Evolutionary conservation across 306 rosid genomes (phyloP), one percentile per base, ranked within the genome.

Genomic region (Cucumis cinereus): DNA sequence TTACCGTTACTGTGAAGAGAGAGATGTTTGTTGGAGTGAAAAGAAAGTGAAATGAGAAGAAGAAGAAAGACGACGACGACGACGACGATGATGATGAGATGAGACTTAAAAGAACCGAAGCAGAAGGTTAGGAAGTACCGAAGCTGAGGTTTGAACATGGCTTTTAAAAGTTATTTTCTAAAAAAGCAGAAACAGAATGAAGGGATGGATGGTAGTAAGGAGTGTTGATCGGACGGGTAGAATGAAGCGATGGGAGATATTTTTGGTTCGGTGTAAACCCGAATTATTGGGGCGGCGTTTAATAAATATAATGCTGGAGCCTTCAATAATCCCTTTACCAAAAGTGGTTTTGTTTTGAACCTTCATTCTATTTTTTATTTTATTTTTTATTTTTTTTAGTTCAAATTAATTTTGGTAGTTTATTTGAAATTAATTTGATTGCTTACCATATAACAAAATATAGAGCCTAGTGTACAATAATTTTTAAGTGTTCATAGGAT

Each of bases 61-160:
- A 35, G 24, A 36, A 66, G 26, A 62, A 40, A n/a, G n/a, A n/a
- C n/a, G n/a, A n/a, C n/a, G n/a, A n/a, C n/a, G n/a, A n/a, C n/a
- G n/a, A n/a, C n/a, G 40, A 76, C 14, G 36, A 45, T 1, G 20
- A 43, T 16, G 36, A 58, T 6, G 33, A 40, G 19, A 41, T 17
- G 33, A 74, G 47, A 64, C 3, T 8, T 66, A 1, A 35, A 49
- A 71, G 59, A 71, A 71, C 59, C 72, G 19, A 79, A 24, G 16
- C 36, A 11, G 35, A 35, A 67, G 80, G 78, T 67, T 81, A 63
- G 77, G 79, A 2, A 38, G 6, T 9, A 8, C 56, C 80, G 79
- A 26, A 77, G 58, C 91, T 75, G 20, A 81, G 89, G 24, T 38
- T 78, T 33, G 79, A 77, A 20, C 28, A 64, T 16, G 23, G 5